Evolutionary conservation across 306 rosid species (phyloP).

Genomic region (Elaeagnus macrophylla): DNA sequence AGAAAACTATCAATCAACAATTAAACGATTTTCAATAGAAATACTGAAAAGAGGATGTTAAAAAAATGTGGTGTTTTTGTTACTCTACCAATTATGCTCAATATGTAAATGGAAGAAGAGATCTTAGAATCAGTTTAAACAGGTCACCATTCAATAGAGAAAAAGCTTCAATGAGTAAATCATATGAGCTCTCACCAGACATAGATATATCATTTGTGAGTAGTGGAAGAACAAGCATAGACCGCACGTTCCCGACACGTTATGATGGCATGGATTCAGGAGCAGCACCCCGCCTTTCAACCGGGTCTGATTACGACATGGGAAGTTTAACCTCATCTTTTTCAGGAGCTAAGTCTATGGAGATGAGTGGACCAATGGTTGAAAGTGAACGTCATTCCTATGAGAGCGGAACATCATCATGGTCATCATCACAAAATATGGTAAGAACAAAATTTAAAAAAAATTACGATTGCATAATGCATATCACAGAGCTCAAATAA

Average conservation of each 20-base stretch:
- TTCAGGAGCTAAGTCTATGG: slow-evolving; percentile 37
- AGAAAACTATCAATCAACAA: background rate
- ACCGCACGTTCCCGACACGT: slow-evolving; percentile 30
- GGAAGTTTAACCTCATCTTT: slow-evolving; percentile 33
- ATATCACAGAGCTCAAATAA: background rate
- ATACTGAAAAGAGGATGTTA: background rate
- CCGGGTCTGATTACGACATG: slow-evolving; percentile 37
- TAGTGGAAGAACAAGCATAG: slow-evolving; percentile 48
- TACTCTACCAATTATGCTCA: background rate
- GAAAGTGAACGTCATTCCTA: slow-evolving; percentile 33
- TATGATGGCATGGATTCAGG: slow-evolving; percentile 33
- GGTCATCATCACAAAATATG: slow-evolving; percentile 17
- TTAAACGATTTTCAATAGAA: background rate
- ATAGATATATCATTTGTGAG: slow-evolving; percentile 74
- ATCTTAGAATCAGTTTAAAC: background rate
- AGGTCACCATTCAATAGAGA: slow-evolving; percentile 65
- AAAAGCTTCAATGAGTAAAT: slow-evolving; percentile 26
- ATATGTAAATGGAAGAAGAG: too few relatives aligned
- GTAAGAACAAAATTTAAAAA: slow-evolving; percentile 21
- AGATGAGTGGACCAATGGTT: slow-evolving; percentile 12
- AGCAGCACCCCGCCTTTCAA: slow-evolving; percentile 28
- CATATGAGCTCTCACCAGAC: slow-evolving; percentile 36
- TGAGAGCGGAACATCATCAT: slow-evolving; percentile 24
- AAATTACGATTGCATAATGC: background rate
- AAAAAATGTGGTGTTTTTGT: background rate